Evolutionary conservation across 2,329 filamentous ascomycete genomes (phyloP).

Genomic region (Podosphaera fusca): DNA sequence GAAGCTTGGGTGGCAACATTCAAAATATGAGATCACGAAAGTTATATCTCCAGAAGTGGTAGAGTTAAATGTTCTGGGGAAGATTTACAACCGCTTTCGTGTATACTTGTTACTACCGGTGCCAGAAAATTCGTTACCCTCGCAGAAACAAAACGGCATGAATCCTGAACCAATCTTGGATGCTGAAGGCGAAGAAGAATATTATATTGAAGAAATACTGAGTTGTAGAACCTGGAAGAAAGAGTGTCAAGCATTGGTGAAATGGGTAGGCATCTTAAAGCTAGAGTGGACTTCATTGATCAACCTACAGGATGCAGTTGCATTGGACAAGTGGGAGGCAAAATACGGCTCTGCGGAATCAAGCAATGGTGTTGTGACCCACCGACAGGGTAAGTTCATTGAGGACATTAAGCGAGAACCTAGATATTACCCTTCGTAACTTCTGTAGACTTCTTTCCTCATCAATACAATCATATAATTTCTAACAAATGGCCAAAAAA

Average conservation of each 20-base stretch:
- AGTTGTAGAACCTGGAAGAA: neutral
- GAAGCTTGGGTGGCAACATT: neutral
- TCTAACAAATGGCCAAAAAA: too few relatives aligned
- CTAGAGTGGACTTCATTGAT: neutral
- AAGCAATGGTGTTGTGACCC: neutral
- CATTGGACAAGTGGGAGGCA: neutral
- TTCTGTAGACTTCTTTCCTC: too few relatives aligned
- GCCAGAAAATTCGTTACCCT: neutral
- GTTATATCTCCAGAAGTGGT: neutral
- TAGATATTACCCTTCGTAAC: too few relatives aligned
- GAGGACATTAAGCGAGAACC: too few relatives aligned
- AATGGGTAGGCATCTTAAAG: neutral
- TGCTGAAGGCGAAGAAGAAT: neutral
- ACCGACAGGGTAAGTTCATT: too few relatives aligned
- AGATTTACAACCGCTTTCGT: neutral
- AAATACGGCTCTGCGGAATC: neutral
- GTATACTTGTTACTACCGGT: neutral
- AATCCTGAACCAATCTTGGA: neutral
- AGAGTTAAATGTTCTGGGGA: neutral
- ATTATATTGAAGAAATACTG: neutral
- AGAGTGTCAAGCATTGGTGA: neutral
- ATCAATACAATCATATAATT: too few relatives aligned
- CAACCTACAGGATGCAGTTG: neutral
- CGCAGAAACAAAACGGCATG: neutral
- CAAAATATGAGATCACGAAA: neutral